Conservation (phyloP, 1,284 basidiomycete genomes). For the Pseudozyma sp. region DNA sequence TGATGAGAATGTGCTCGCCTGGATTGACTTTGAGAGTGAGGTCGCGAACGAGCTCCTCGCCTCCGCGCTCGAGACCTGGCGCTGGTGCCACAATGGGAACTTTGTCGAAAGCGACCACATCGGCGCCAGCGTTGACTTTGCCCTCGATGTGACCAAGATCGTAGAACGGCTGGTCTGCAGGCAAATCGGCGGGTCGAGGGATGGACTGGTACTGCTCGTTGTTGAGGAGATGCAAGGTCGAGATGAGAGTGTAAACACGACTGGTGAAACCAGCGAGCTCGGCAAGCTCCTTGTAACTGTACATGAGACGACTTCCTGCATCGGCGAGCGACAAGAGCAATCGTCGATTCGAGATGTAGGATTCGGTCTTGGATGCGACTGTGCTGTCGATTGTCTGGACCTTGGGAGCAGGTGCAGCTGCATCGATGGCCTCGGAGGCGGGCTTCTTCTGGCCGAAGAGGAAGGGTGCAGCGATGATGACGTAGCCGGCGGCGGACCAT, state of each 20-base stretch:
- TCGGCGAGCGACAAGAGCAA: conserved; percentile 92
- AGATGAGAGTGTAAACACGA: conserved; percentile 86
- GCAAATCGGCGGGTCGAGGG: conserved; percentile 57
- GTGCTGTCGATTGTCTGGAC: conserved; percentile 23
- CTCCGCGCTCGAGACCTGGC: conserved; percentile 72
- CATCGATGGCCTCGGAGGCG: conserved; percentile 20
- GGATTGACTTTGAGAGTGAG: conserved; percentile 79
- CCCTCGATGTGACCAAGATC: conserved; percentile 70
- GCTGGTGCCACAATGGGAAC: conserved; percentile 83
- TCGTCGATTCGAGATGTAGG: conserved; percentile 87
- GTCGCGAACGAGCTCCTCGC: conserved; percentile 78
- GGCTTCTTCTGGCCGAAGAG: conserved; percentile 58
- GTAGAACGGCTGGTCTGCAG: conserved; percentile 62
- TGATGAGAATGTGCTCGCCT: conserved; percentile 92
- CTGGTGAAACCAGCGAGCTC: conserved; percentile 92
- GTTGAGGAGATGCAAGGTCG: conserved; percentile 78
- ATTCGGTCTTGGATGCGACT: conserved; percentile 76
- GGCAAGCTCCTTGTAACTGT: conserved; percentile 84
- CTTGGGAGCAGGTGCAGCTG: conserved; percentile 70
- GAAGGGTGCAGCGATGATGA: conserved; percentile 66
- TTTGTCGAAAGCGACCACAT: conserved; percentile 54
- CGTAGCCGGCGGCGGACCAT: conserved; percentile 68
- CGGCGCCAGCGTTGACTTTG: conserved; percentile 31
- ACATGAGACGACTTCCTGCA: conserved; percentile 91
- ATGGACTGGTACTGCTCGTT: conserved; percentile 64